Conservation (phyloP, 257 asterid species). For the Petrea volubilis region DNA sequence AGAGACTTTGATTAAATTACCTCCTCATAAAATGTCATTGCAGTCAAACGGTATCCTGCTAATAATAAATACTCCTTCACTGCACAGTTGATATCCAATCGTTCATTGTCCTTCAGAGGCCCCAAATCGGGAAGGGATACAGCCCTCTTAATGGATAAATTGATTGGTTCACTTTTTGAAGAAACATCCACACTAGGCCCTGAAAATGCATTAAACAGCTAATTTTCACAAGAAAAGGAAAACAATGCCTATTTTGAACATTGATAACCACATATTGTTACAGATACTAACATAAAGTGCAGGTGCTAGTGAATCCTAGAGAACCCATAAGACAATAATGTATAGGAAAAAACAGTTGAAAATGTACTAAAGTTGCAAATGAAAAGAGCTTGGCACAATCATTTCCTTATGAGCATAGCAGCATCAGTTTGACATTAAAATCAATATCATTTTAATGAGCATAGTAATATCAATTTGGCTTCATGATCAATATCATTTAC, state of each 20-base stretch:
- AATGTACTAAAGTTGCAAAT: not conserved
- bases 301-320: not conserved
- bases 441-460: not conserved
- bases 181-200: constrained; percentile 40
- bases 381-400: not conserved
- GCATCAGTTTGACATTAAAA: not conserved
- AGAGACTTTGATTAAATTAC: constrained; percentile 31
- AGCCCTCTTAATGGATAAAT: constrained; percentile 38
- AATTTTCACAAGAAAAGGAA: constrained; percentile 17
- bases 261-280: not conserved
- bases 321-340: not conserved
- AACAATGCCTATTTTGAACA: not conserved
- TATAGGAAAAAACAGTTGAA: not conserved
- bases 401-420: not conserved
- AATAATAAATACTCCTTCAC: constrained; percentile 71
- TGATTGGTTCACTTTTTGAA: constrained; percentile 30
- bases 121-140: constrained; percentile 59
- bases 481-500: not conserved
- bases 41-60: constrained; percentile 80
- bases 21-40: constrained; percentile 88
- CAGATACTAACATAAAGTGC: not conserved
- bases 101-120: constrained; percentile 64
- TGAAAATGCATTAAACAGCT: constrained; percentile 31
- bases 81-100: constrained; percentile 73
- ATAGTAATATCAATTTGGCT: too few relatives aligned